A percentile compares a stretch with the other conserved stretches of the same genome.
phyloP scores from a whole-genome alignment of 352 stramenopile genomes.

The Hyaloperonospora brassicae region DNA sequence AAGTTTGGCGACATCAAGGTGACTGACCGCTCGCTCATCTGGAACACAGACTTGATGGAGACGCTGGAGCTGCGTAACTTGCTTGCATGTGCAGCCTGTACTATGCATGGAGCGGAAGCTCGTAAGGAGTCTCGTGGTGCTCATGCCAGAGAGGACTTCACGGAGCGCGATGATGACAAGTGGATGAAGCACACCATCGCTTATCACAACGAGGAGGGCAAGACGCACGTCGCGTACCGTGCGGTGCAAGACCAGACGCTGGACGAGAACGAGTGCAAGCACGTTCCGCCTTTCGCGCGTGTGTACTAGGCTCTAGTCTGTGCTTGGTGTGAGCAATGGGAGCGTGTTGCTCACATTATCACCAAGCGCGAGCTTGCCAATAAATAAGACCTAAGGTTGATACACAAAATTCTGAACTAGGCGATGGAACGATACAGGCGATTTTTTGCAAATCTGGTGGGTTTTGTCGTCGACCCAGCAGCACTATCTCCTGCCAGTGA shows the following conservation, averaged over 20 bases:
- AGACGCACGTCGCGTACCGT: constrained; percentile 88
- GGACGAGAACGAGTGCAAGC: constrained; percentile 92
- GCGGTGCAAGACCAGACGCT: constrained; percentile 92
- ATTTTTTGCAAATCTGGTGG: no score
- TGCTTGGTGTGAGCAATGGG: no score
- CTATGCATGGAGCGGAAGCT: constrained; percentile 91
- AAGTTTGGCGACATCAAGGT: constrained; percentile 91
- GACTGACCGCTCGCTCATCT: constrained; percentile 92
- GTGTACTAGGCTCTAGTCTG: constrained; percentile 84
- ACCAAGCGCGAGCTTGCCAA: no score
- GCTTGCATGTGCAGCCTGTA: constrained; percentile 87
- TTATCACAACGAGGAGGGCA: constrained; percentile 88
- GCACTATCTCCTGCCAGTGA: no score
- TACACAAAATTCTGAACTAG: no score
- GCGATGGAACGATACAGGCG: no score
- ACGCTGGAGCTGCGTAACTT: constrained; percentile 94
- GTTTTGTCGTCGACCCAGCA: no score
- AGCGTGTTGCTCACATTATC: no score
- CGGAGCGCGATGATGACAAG: constrained; percentile 88
- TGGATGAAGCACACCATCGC: constrained; percentile 98
- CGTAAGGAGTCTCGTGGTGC: constrained; percentile 93
- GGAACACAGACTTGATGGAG: constrained; percentile 97
- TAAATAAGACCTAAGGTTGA: no score
- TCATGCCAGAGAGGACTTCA: constrained; percentile 95
- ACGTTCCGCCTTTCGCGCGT: constrained; percentile 90